A percentile compares a stretch with the other conserved stretches of the same genome.
Conservation (phyloP, 2,329 filamentous ascomycete species). For the Phyllosticta citriasiana region DNA sequence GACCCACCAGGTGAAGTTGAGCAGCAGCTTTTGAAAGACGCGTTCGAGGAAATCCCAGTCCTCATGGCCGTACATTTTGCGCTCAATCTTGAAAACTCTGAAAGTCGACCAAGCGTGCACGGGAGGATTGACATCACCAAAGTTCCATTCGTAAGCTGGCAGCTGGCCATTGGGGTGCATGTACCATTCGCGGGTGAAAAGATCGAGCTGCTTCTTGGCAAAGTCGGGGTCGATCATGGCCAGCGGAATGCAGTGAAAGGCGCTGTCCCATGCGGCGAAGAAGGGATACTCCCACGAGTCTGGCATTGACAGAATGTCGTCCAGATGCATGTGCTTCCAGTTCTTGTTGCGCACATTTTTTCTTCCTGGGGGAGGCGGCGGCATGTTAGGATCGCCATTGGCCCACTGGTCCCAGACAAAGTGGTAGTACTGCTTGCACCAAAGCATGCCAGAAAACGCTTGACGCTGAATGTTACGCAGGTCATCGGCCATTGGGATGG, state of each 20-base stretch:
- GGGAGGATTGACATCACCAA: slow-evolving; percentile 91
- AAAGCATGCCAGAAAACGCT: slow-evolving; percentile 93
- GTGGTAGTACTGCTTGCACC: slow-evolving; percentile 94
- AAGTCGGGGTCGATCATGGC: slow-evolving; percentile 98
- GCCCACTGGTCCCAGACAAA: slow-evolving; percentile 99
- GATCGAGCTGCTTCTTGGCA: slow-evolving; percentile 92
- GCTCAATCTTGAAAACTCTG: slow-evolving; percentile 94
- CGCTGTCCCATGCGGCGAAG: slow-evolving; percentile 94
- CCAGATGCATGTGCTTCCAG: slow-evolving; percentile 92
- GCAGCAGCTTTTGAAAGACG: slow-evolving; percentile 87
- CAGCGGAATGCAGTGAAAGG: slow-evolving; percentile 90
- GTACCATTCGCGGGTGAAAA: slow-evolving; percentile 97
- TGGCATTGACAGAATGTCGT: slow-evolving; percentile 94
- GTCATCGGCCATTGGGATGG: slow-evolving; percentile 86
- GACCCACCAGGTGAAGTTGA: slow-evolving; percentile 99
- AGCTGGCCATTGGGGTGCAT: slow-evolving; percentile 96
- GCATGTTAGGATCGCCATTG: slow-evolving; percentile 81
- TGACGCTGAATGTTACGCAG: slow-evolving; percentile 91
- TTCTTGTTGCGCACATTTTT: slow-evolving; percentile 76
- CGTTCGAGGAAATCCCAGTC: slow-evolving; percentile 93
- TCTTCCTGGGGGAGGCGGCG: slow-evolving; percentile 69
- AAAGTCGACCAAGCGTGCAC: slow-evolving; percentile 96
- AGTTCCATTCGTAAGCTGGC: slow-evolving; percentile 94
- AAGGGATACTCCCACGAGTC: slow-evolving; percentile 99
- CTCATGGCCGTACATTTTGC: slow-evolving; percentile 90